These are phyloP conservation scores for Wickerhamiella dianesei DNA, from an alignment of 805 yeast genomes.

Conservation along the genomic window DNA sequence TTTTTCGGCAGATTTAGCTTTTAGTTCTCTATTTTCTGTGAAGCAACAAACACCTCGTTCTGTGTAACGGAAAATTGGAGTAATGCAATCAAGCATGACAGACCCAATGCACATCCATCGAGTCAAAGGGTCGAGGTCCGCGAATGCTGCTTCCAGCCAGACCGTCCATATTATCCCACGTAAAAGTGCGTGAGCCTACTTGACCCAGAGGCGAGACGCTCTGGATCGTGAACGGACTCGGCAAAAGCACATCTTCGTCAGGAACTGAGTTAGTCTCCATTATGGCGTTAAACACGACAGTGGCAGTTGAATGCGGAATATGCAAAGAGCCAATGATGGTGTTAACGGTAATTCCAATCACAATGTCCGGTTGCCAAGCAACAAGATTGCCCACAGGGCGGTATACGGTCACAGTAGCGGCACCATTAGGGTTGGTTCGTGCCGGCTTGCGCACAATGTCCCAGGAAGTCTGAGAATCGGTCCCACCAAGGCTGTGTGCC, in stretches of 20 bases:
- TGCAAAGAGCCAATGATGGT: neutral
- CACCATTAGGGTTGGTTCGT: neutral
- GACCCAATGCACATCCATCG: conserved; percentile 12
- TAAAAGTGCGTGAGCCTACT: conserved; percentile 3
- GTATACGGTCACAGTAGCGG: neutral
- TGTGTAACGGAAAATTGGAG: too few species aligned
- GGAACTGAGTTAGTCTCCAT: conserved; percentile 2
- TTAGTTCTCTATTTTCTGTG: too few species aligned
- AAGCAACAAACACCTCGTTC: too few species aligned
- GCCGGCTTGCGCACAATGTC: conserved; percentile 1
- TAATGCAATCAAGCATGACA: neutral
- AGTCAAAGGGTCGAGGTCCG: conserved; percentile 12
- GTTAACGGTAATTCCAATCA: neutral
- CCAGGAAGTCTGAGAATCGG: neutral
- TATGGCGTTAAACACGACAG: conserved; percentile 4
- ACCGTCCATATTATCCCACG: conserved; percentile 15
- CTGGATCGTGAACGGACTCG: neutral
- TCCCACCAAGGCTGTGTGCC: neutral
- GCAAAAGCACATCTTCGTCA: neutral
- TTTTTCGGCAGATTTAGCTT: too few species aligned
- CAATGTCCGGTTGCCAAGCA: conserved; percentile 4
- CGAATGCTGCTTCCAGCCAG: conserved; percentile 6
- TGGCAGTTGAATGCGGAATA: conserved; percentile 1
- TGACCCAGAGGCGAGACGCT: neutral
- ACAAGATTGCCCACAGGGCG: neutral